Percentiles rank a stretch among this genome's conserved stretches.
Conservation (phyloP, 1,284 basidiomycete species). For the Ganoderma boninense region DNA sequence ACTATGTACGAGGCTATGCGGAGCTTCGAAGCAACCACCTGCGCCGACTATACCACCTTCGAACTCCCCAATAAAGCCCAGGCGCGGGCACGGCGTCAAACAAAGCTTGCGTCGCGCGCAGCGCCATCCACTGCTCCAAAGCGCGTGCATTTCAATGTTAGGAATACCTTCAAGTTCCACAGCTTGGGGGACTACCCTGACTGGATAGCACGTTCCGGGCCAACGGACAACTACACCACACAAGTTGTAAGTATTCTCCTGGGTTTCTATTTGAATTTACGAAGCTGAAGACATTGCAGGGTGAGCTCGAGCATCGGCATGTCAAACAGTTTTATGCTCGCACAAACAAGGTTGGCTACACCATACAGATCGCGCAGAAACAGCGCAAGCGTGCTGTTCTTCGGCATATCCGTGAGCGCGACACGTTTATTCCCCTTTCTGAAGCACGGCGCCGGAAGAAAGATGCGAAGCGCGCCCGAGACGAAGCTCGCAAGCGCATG, state of each 20-base stretch:
- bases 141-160: constrained; percentile 25
- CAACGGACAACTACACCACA: constrained; percentile 42
- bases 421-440: constrained; percentile 34
- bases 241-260: too few relatives aligned
- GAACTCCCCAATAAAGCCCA: constrained; percentile 40
- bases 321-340: constrained; percentile 45
- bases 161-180: constrained; percentile 46
- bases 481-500: not conserved
- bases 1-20: constrained; percentile 32
- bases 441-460: not conserved
- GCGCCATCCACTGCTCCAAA: not conserved
- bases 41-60: constrained; percentile 25
- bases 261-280: too few relatives aligned
- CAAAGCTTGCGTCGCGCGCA: not conserved
- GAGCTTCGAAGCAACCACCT: constrained; percentile 32
- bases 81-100: constrained; percentile 16
- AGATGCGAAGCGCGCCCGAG: not conserved
- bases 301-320: constrained; percentile 44
- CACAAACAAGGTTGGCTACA: constrained; percentile 42
- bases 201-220: constrained; percentile 41
- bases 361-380: constrained; percentile 34
- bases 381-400: constrained; percentile 5
- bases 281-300: constrained; percentile 32
- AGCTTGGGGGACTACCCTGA: constrained; percentile 38
- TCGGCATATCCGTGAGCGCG: constrained; percentile 28